phyloP scores from a whole-genome alignment of 2,329 filamentous ascomycete species.

The Aspergillus uvarum region DNA sequence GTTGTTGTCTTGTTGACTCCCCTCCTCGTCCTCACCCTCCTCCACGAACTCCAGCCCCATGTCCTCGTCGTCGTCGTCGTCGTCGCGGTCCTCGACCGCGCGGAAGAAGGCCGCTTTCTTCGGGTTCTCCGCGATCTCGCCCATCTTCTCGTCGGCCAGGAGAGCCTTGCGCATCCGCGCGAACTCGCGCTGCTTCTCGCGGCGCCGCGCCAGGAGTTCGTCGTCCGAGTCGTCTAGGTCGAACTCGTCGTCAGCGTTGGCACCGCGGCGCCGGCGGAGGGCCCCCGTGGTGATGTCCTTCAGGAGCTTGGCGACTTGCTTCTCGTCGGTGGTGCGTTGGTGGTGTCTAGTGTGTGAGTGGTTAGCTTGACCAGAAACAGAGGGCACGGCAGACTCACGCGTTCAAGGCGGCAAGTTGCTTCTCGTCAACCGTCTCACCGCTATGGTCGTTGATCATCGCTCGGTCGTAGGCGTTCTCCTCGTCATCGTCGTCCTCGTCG shows the following conservation, averaged over 20 bases:
- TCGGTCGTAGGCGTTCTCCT: slow-evolving; percentile 72
- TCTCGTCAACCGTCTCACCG: slow-evolving; percentile 73
- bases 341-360: slow-evolving; percentile 60
- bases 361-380: slow-evolving; percentile 13
- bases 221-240: slow-evolving; percentile 91
- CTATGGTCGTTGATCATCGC: slow-evolving; percentile 89
- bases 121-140: slow-evolving; percentile 83
- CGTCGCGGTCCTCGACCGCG: slow-evolving; percentile 80
- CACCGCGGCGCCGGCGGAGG: slow-evolving; percentile 74
- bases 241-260: slow-evolving; percentile 67
- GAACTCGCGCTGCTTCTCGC: slow-evolving; percentile 83
- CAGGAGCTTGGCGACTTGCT: slow-evolving; percentile 85
- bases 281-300: slow-evolving; percentile 88
- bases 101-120: slow-evolving; percentile 88
- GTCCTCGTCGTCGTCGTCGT: slow-evolving; percentile 57
- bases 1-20: slow-evolving; percentile 38
- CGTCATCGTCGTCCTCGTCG: slow-evolving; percentile 77
- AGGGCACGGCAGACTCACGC: slow-evolving; percentile 63
- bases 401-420: slow-evolving; percentile 79
- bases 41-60: slow-evolving; percentile 74
- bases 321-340: slow-evolving; percentile 77
- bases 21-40: slow-evolving; percentile 18
- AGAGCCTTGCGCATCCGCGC: slow-evolving; percentile 88
- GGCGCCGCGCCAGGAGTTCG: slow-evolving; percentile 68
- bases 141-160: slow-evolving; percentile 82